These are phyloP conservation scores for Emericellopsis atlantica DNA, from an alignment of 2,329 filamentous ascomycete species.

Conservation along the genomic window DNA sequence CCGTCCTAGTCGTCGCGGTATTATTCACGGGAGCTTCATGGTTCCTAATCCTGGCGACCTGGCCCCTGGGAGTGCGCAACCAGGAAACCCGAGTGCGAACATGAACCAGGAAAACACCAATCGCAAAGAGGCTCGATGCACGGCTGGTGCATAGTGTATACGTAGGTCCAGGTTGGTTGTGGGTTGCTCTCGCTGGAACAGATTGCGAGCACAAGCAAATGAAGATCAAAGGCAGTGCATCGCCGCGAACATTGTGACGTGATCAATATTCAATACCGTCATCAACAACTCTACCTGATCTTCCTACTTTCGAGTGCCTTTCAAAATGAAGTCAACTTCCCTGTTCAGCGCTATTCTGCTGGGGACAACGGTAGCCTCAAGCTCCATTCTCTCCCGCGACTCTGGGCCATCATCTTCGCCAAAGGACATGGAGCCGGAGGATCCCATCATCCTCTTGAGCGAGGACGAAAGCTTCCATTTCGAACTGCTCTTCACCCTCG, in stretches of 20 bases:
- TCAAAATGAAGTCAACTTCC: slow-evolving; percentile 5
- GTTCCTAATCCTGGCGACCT: too few species aligned
- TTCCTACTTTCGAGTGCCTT: slow-evolving; percentile 2
- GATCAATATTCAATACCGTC: not conserved
- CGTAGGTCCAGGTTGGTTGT: slow-evolving; percentile 1
- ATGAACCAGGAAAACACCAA: not conserved
- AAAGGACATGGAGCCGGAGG: slow-evolving; percentile 3
- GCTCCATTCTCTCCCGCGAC: slow-evolving; percentile 5
- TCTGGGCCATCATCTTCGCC: slow-evolving; percentile 4
- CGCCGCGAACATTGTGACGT: slow-evolving; percentile 3
- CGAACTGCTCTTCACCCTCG: slow-evolving; percentile 5
- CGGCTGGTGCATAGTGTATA: not conserved
- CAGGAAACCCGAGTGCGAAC: too few species aligned
- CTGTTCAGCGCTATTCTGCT: slow-evolving; percentile 6
- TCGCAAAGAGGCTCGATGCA: not conserved
- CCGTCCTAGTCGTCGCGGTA: slow-evolving; percentile 1
- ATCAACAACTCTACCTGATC: slow-evolving; percentile 2
- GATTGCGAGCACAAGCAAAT: slow-evolving; percentile 1
- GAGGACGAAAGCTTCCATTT: slow-evolving; percentile 7
- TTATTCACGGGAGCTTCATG: slow-evolving; percentile 1
- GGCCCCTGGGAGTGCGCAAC: not conserved
- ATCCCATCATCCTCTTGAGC: slow-evolving; percentile 6
- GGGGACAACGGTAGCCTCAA: slow-evolving; percentile 5
- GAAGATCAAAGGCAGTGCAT: slow-evolving; percentile 1
- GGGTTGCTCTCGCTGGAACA: slow-evolving; percentile 1